Evolutionary conservation across 345 rosid species (phyloP).

Genomic region (Rhizophora apiculata): DNA sequence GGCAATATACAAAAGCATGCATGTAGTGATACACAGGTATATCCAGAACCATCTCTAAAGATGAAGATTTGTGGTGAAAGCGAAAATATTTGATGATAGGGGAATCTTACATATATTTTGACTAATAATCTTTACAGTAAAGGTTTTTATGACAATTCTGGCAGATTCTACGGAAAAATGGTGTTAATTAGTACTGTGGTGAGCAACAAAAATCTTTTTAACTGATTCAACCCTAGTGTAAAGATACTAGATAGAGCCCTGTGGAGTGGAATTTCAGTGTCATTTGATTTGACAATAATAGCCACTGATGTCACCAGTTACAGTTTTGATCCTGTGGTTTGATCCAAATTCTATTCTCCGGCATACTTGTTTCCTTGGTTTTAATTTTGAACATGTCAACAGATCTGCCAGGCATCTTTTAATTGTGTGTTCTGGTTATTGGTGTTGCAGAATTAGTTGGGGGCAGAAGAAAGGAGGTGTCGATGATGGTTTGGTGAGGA

Average conservation of each 20-base stretch:
- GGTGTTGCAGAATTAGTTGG: conserved; percentile 27
- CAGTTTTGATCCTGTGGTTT: too few species aligned
- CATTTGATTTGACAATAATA: too few species aligned
- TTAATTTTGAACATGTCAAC: not conserved
- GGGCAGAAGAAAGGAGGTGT: not conserved
- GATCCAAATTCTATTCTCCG: not conserved
- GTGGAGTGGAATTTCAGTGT: too few species aligned
- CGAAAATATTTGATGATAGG: not conserved
- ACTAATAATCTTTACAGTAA: too few species aligned
- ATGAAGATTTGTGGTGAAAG: not conserved
- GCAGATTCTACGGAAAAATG: too few species aligned
- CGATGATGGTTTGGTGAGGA: conserved; percentile 4
- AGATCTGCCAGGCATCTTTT: not conserved
- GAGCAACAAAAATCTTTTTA: too few species aligned
- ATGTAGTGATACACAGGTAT: not conserved
- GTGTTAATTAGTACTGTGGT: too few species aligned
- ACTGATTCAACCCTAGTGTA: too few species aligned
- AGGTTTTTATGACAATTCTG: too few species aligned
- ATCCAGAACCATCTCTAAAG: not conserved
- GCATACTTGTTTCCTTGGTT: not conserved
- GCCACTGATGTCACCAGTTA: too few species aligned
- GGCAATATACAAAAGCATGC: not conserved
- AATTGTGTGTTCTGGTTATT: not conserved
- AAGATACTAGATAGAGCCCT: too few species aligned
- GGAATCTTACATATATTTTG: too few species aligned